A percentile compares a stretch with the other conserved stretches of the same genome.
Conservation (phyloP, 768 basidiomycete species). For the Russula vinacea region DNA sequence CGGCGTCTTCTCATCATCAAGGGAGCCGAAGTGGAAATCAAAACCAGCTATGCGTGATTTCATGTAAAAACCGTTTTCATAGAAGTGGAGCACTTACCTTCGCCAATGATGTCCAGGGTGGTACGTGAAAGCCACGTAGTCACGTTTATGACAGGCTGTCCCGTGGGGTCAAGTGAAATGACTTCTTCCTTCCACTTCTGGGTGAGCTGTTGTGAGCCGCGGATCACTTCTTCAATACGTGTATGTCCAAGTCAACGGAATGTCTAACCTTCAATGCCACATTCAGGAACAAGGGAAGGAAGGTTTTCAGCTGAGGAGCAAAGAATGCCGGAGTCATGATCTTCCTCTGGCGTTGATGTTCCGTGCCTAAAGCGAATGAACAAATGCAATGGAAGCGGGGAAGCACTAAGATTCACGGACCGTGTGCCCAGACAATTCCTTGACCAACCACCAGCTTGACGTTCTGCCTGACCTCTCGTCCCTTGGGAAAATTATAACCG, state of each 20-base stretch:
- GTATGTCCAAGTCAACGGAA: background rate
- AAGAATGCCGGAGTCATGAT: constrained; percentile 36
- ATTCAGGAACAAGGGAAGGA: constrained; percentile 33
- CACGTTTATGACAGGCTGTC: constrained; percentile 29
- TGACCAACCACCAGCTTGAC: constrained; percentile 28
- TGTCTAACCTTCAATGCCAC: constrained; percentile 16
- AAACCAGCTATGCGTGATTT: constrained; percentile 21
- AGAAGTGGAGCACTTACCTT: constrained; percentile 25
- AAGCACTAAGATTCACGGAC: constrained; percentile 19
- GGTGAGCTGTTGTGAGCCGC: constrained; percentile 26
- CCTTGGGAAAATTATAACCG: constrained; percentile 33
- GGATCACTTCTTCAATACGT: constrained; percentile 2
- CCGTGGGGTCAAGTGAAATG: constrained; percentile 7
- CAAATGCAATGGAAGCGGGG: background rate
- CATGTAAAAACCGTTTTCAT: background rate
- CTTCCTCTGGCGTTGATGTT: constrained; percentile 33
- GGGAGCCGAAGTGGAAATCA: constrained; percentile 24
- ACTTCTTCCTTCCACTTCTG: constrained; percentile 35
- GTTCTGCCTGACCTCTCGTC: constrained; percentile 11
- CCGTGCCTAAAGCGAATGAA: constrained; percentile 22
- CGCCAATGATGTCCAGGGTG: constrained; percentile 34
- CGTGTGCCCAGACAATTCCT: constrained; percentile 31
- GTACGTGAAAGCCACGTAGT: constrained; percentile 31
- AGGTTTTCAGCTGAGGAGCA: constrained; percentile 32
- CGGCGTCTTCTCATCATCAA: constrained; percentile 18